phyloP scores from a whole-genome alignment of 73 alveolate species.

The Tetrahymena thermophila region DNA sequence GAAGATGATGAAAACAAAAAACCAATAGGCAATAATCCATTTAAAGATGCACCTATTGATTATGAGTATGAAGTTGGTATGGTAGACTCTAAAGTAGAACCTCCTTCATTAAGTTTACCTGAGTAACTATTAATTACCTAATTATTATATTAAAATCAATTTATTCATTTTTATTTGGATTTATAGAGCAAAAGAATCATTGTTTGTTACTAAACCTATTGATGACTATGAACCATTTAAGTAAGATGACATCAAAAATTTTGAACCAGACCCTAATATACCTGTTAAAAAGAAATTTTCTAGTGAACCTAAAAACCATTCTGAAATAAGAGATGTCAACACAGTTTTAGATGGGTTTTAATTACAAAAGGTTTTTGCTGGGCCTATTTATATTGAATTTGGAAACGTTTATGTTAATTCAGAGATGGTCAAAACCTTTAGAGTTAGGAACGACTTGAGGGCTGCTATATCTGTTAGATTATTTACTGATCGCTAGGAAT shows the following conservation, averaged over 20 bases:
- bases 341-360: constrained; percentile 82
- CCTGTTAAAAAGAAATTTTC: constrained; percentile 66
- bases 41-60: constrained; percentile 23
- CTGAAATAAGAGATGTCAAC: constrained; percentile 92
- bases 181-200: constrained; percentile 70
- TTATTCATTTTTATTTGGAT: background rate
- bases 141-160: background rate
- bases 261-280: constrained; percentile 54
- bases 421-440: constrained; percentile 74
- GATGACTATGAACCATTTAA: constrained; percentile 69
- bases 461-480: constrained; percentile 84
- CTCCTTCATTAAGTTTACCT: background rate
- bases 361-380: constrained; percentile 86
- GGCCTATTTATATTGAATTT: constrained; percentile 84
- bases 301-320: constrained; percentile 89
- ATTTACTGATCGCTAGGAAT: constrained; percentile 73
- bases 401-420: constrained; percentile 87
- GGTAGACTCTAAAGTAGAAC: constrained; percentile 26
- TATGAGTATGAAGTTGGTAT: constrained; percentile 47
- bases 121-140: background rate
- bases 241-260: constrained; percentile 4
- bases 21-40: background rate
- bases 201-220: constrained; percentile 70
- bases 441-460: constrained; percentile 89
- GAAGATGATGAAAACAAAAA: constrained; percentile 25